Conservation (phyloP, 139 green algal genomes). For the Closterium sp. region DNA sequence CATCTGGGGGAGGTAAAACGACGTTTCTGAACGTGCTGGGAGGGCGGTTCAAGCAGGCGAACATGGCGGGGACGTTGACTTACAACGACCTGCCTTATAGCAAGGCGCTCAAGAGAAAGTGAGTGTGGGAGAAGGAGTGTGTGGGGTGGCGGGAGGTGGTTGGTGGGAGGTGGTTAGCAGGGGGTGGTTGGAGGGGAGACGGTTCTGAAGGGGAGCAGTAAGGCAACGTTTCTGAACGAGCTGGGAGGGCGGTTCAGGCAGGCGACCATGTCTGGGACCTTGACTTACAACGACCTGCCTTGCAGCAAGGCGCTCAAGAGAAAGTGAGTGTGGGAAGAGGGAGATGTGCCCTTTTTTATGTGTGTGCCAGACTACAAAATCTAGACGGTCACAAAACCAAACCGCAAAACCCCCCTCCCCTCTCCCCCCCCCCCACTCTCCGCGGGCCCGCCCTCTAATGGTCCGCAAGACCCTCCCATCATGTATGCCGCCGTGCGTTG, state of each 20-base stretch:
- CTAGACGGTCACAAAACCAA: not conserved
- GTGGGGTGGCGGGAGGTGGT: not conserved
- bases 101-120: conserved; percentile 43
- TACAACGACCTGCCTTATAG: conserved; percentile 33
- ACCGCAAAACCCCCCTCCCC: not conserved
- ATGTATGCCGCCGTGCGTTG: too few species aligned
- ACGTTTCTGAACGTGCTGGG: conserved; percentile 42
- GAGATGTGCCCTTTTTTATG: too few species aligned
- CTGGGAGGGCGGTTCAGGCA: not conserved
- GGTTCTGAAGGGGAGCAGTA: conserved; percentile 55
- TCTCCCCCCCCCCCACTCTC: not conserved
- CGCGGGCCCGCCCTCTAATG: too few species aligned
- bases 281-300: too few species aligned
- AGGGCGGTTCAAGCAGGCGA: not conserved
- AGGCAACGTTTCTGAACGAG: not conserved
- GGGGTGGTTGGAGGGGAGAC: conserved; percentile 66
- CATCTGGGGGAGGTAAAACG: conserved; percentile 39
- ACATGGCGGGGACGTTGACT: conserved; percentile 4
- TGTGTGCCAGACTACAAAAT: not conserved
- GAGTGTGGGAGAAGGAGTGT: not conserved
- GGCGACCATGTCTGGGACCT: too few species aligned
- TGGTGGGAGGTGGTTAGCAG: not conserved
- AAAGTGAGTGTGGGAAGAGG: conserved; percentile 5
- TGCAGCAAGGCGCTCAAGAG: not conserved
- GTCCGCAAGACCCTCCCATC: too few species aligned